Evolutionary conservation across 176 grass and related monocot species (phyloP).

Genomic region (Zizania latifolia): DNA sequence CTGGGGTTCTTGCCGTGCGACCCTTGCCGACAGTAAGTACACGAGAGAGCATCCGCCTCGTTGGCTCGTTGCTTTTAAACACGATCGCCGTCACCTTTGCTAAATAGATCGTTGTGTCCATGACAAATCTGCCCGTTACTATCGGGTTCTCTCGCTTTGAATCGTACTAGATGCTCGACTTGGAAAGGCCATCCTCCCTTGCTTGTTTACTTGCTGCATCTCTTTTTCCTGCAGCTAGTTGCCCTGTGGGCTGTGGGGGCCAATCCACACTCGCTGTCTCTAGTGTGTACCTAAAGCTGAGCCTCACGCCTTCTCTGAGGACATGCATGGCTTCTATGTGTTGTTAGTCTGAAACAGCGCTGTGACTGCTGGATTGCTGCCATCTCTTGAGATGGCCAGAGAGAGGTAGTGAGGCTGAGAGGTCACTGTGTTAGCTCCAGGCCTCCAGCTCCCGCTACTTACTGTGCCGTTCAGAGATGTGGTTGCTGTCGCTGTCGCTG

Average conservation of each 20-base stretch:
- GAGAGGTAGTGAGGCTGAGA: background rate
- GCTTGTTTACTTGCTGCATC: background rate
- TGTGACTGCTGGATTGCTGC: constrained; percentile 23
- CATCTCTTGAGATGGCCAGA: background rate
- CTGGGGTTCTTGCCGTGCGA: background rate
- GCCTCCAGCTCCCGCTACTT: background rate
- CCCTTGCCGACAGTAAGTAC: background rate
- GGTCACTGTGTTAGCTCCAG: constrained; percentile 20
- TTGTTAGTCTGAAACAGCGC: constrained; percentile 12
- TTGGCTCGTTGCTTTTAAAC: background rate
- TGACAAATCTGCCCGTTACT: background rate
- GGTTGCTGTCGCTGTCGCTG: background rate
- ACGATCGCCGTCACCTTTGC: background rate
- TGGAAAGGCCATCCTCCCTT: background rate
- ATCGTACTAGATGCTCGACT: background rate
- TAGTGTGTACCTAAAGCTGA: constrained; percentile 9
- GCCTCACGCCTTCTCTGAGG: background rate
- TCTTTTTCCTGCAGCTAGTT: constrained; percentile 12
- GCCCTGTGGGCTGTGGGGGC: background rate
- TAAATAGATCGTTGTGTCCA: background rate
- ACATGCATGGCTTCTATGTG: background rate
- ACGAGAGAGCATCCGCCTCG: background rate
- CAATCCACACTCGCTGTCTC: background rate
- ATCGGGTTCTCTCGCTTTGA: background rate
- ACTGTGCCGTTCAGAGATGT: background rate